Evolutionary conservation across 805 yeast species (phyloP).

Genomic region (Suhomyces sp.): DNA sequence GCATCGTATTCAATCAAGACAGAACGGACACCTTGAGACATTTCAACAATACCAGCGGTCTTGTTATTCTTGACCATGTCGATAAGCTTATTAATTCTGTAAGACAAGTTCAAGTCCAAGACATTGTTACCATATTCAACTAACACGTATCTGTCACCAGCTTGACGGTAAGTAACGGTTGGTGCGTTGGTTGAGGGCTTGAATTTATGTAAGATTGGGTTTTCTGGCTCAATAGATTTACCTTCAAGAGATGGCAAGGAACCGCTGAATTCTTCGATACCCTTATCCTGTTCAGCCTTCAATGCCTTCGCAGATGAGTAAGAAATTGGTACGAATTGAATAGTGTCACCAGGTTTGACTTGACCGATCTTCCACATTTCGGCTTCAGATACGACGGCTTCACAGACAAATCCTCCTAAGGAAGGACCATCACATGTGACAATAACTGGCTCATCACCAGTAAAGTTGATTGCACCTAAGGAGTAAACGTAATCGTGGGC

Average conservation of each 20-base stretch:
- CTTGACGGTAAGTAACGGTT: slow-evolving; percentile 83
- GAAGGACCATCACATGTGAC: slow-evolving; percentile 97
- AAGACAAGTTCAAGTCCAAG: slow-evolving; percentile 80
- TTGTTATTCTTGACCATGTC: slow-evolving; percentile 63
- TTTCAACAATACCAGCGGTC: slow-evolving; percentile 82
- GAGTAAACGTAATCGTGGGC: slow-evolving; percentile 97
- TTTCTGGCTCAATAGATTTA: slow-evolving; percentile 42
- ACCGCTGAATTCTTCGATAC: slow-evolving; percentile 47
- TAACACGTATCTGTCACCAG: slow-evolving; percentile 91
- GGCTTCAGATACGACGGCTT: slow-evolving; percentile 91
- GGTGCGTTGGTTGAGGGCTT: slow-evolving; percentile 56
- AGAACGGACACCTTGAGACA: slow-evolving; percentile 97
- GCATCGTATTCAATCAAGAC: slow-evolving; percentile 85
- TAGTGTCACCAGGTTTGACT: slow-evolving; percentile 88
- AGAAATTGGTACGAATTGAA: slow-evolving; percentile 75
- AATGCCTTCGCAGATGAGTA: slow-evolving; percentile 65
- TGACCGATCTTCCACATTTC: slow-evolving; percentile 99
- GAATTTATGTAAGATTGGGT: slow-evolving; percentile 64
- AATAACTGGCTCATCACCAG: slow-evolving; percentile 98
- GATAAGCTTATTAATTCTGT: slow-evolving; percentile 80
- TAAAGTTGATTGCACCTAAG: slow-evolving; percentile 93
- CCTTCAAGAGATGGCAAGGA: slow-evolving; percentile 31
- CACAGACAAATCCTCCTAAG: slow-evolving; percentile 95
- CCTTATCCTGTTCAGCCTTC: slow-evolving; percentile 57
- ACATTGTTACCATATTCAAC: slow-evolving; percentile 90